Conservation (phyloP, 768 basidiomycete genomes). For the Mycena galericulata region DNA sequence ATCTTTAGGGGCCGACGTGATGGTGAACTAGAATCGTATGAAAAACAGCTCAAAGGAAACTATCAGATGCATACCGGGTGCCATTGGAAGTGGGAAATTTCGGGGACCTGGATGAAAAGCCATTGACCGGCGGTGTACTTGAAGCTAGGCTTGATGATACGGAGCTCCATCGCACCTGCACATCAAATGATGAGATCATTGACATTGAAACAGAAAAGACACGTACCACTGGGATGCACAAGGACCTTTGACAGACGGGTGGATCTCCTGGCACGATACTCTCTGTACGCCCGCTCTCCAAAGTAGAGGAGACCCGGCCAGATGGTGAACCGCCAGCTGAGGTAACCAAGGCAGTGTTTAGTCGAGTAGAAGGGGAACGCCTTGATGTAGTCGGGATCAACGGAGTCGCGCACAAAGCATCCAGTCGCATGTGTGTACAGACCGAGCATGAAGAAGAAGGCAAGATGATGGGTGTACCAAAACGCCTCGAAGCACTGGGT, state of each 20-base stretch:
- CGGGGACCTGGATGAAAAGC: slow-evolving; percentile 91
- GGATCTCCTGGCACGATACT: slow-evolving; percentile 81
- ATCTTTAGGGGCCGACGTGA: slow-evolving; percentile 95
- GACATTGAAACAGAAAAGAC: slow-evolving; percentile 7
- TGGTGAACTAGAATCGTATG: slow-evolving; percentile 76
- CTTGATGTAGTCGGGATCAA: slow-evolving; percentile 72
- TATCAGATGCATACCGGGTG: slow-evolving; percentile 82
- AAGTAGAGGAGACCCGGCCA: slow-evolving; percentile 95
- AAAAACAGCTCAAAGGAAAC: not conserved
- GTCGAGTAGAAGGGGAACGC: slow-evolving; percentile 91
- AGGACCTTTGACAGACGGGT: slow-evolving; percentile 89
- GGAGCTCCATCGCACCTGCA: slow-evolving; percentile 90
- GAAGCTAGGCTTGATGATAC: slow-evolving; percentile 92
- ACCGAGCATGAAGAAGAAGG: slow-evolving; percentile 94
- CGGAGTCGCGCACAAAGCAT: slow-evolving; percentile 93
- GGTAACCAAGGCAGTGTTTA: slow-evolving; percentile 90
- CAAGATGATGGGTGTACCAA: slow-evolving; percentile 97
- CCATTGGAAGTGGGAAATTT: slow-evolving; percentile 89
- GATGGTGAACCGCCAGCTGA: slow-evolving; percentile 91
- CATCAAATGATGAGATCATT: slow-evolving; percentile 25
- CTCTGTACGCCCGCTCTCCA: slow-evolving; percentile 86
- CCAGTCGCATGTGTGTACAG: slow-evolving; percentile 93
- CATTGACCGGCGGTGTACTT: slow-evolving; percentile 93
- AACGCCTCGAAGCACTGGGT: slow-evolving; percentile 94
- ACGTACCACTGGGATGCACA: slow-evolving; percentile 86